These are phyloP conservation scores for Gossypioides kirkii DNA, from an alignment of 345 rosid species.

Conservation along the genomic window DNA sequence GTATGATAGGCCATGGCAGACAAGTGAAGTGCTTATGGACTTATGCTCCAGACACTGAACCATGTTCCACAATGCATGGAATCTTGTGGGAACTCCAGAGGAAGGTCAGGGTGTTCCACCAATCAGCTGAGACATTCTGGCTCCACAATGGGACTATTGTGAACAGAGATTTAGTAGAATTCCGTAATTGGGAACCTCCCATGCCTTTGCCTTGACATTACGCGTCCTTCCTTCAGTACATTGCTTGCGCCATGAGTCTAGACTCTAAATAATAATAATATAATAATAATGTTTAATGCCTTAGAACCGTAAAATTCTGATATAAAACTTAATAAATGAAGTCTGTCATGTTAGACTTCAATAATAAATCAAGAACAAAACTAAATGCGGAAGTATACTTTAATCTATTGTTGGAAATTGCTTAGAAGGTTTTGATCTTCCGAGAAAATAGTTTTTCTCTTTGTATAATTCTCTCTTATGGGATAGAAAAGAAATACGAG, in stretches of 20 bases:
- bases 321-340: too few species aligned
- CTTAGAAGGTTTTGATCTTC: too few species aligned
- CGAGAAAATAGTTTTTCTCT: too few species aligned
- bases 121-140: constrained; percentile 91
- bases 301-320: too few species aligned
- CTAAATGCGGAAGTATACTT: too few species aligned
- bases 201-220: constrained; percentile 57
- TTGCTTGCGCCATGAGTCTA: background rate
- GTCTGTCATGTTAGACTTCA: too few species aligned
- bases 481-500: too few species aligned
- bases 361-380: too few species aligned
- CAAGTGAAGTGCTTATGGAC: constrained; percentile 70
- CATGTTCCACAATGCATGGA: constrained; percentile 77
- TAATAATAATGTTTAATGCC: too few species aligned
- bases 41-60: constrained; percentile 53
- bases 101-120: constrained; percentile 82
- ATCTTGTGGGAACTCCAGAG: constrained; percentile 92
- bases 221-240: background rate
- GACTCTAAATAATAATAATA: too few species aligned
- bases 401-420: too few species aligned
- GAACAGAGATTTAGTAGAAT: constrained; percentile 58
- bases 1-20: constrained; percentile 68
- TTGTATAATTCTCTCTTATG: too few species aligned
- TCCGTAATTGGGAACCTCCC: constrained; percentile 73
- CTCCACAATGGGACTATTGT: constrained; percentile 70